Evolutionary conservation across 2,329 filamentous ascomycete species (phyloP), one percentile per base, ranked within the genome.

Genomic region (Fusarium algeriense): DNA sequence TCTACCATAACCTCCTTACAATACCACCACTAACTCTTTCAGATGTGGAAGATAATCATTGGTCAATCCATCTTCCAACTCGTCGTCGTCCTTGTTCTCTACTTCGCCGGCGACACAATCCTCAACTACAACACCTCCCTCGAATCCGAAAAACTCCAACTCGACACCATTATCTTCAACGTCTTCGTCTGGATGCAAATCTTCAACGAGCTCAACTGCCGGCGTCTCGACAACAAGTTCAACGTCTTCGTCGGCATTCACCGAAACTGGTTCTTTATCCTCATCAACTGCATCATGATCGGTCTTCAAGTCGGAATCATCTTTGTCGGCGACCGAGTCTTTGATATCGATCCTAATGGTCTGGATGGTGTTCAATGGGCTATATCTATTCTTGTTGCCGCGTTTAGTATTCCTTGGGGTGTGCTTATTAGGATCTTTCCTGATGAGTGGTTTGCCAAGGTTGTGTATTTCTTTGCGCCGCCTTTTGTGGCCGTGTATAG

Each of bases 151-250:
- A 34, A 59, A 2, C 81, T 79, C 1, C 86, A 92, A 74, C 86
- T 97, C 64, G 85, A 90, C 55, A 97, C 94, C 3, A 87, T 98
- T 48, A 93, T 98, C 8, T 98, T 98, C 87, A 98, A 98, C 84
- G 95, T 94, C 0, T 98, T 98, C 78, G 95, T 98, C 50, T 98
- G 95, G 95, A 98, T 98, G 95, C 95, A 98, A 76, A 97, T 98
- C 75, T 98, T 98, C 85, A 98, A 98, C 71, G 62, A 44, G 14
- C 46, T 13, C 67, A 91, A 89, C 85, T 97, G 97, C 82, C 93
- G 95, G 59, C 93, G 95, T 11, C 86, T 98, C 56, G 95, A 98
- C 80, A 98, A 98, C 82, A 89, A 90, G 60, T 95, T 97, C 86
- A 98, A 98, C 81, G 94, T 98, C 67, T 95, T 98, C 65, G 95